Base-by-base conservation (phyloP, 1,284 basidiomycete genomes). In the Cutaneotrichosporon cyanovorans region DNA sequence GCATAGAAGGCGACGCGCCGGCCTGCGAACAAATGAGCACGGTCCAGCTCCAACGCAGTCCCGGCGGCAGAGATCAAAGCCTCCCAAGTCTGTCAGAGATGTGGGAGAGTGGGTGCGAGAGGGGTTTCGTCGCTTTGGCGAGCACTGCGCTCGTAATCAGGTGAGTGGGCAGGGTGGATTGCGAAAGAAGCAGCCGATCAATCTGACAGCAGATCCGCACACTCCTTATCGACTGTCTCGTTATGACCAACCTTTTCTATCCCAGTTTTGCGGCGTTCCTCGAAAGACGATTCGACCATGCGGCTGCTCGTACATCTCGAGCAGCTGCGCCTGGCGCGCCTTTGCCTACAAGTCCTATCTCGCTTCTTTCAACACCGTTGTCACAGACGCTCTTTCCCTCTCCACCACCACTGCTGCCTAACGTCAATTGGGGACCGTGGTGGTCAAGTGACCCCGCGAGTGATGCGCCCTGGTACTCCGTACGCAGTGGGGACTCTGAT, bases 201-300 rank as follows among this genome's bases (percentile, higher is more conserved):
- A 21, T 7, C 43, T 45, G n/a, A 45, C 86, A 89, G 66, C 88
- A 95, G 75, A 92, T 93, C 46, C 83, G 90, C 43, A 85, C 95
- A 30, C 84, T 98, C 60, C 79, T 98, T 53, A 84, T 95, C 50
- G 93, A 89, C 47, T 85, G 86, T 50, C 78, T 96, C 51, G 87
- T 97, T 62, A 96, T 98, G 74, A 93, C 91, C 38, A 90, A 87
- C 34, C 81, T 98, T 41, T 87, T 93, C 67, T 96, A 91, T 61
- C 90, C 90, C 5, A 87, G 89, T 10, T 78, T 95, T 39, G 82
- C 87, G 37, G 78, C 88, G 42, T 91, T 90, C 67, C 80, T 84
- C 23, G 78, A 50, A 71, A 79, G 58, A 20, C 54, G 55, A 6
- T 64, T 58, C 33, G 43, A 50, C 23, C 25, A 18, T 18, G 35